These are phyloP conservation scores for Trebouxia sp. DNA, from an alignment of 139 green algal species.

Conservation along the genomic window DNA sequence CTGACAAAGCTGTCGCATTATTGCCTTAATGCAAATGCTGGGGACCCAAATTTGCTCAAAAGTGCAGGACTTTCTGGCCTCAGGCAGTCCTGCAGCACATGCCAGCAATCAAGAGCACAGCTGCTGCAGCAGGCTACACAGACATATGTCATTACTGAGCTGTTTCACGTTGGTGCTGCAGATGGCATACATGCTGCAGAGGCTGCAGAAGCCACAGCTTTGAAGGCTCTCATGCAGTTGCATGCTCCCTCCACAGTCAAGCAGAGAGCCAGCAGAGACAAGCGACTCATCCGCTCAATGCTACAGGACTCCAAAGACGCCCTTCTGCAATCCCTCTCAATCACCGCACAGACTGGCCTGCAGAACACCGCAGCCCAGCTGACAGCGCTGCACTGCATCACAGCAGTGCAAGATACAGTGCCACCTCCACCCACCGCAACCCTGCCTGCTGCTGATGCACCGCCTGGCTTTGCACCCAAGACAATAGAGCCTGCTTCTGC, in stretches of 20 bases:
- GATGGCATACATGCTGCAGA: neutral
- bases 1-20: too few species aligned
- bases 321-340: neutral
- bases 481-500: too few species aligned
- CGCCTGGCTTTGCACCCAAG: neutral
- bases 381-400: neutral
- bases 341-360: constrained; percentile 5
- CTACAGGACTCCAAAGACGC: constrained; percentile 1
- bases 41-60: too few species aligned
- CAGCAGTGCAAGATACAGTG: neutral
- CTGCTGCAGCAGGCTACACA: too few species aligned
- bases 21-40: too few species aligned
- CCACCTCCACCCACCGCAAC: neutral
- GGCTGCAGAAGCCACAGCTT: neutral
- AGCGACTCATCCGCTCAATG: neutral
- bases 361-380: neutral
- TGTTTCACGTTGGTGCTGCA: too few species aligned
- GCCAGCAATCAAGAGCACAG: too few species aligned
- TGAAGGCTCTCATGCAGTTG: constrained; percentile 16
- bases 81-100: too few species aligned
- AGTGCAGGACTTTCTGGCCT: too few species aligned
- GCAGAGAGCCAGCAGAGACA: neutral
- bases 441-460: neutral
- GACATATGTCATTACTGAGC: too few species aligned
- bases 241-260: neutral